These are phyloP conservation scores for Gamarada debralockiae DNA, from an alignment of 495 filamentous ascomycete species.

Conservation along the genomic window DNA sequence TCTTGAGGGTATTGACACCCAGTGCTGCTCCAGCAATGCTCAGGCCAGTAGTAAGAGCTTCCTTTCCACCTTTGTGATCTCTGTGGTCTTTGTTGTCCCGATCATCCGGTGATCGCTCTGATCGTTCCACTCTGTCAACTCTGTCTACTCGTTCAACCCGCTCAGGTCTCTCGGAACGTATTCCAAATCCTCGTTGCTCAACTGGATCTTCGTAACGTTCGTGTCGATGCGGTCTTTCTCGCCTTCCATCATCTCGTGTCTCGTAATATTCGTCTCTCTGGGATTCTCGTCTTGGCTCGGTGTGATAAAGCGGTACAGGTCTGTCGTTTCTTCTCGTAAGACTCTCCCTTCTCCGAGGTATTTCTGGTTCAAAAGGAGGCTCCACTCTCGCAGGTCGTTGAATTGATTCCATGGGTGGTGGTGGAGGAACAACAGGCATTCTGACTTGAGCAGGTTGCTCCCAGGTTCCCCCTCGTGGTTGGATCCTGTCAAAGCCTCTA, in stretches of 20 bases:
- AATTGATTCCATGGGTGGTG: slow-evolving; percentile 16
- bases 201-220: slow-evolving; percentile 23
- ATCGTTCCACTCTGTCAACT: neutral
- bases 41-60: slow-evolving; percentile 18
- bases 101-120: slow-evolving; percentile 9
- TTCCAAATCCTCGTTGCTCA: slow-evolving; percentile 19
- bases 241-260: slow-evolving; percentile 16
- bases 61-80: slow-evolving; percentile 23
- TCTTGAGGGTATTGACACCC: slow-evolving; percentile 24
- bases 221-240: slow-evolving; percentile 14
- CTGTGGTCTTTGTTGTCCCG: slow-evolving; percentile 14
- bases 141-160: slow-evolving; percentile 4
- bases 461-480: slow-evolving; percentile 25
- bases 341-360: slow-evolving; percentile 7
- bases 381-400: slow-evolving; percentile 10
- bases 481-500: slow-evolving; percentile 58
- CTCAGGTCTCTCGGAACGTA: slow-evolving; percentile 13
- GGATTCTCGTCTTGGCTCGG: slow-evolving; percentile 24
- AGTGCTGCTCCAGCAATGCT: slow-evolving; percentile 27
- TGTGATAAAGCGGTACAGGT: slow-evolving; percentile 45
- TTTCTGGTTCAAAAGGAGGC: slow-evolving; percentile 10
- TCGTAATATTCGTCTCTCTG: slow-evolving; percentile 22
- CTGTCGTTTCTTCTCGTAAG: slow-evolving; percentile 25
- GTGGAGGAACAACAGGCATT: slow-evolving; percentile 35
- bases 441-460: slow-evolving; percentile 39